Conservation (phyloP, 495 filamentous ascomycete genomes). For the Daldinia grandis region DNA sequence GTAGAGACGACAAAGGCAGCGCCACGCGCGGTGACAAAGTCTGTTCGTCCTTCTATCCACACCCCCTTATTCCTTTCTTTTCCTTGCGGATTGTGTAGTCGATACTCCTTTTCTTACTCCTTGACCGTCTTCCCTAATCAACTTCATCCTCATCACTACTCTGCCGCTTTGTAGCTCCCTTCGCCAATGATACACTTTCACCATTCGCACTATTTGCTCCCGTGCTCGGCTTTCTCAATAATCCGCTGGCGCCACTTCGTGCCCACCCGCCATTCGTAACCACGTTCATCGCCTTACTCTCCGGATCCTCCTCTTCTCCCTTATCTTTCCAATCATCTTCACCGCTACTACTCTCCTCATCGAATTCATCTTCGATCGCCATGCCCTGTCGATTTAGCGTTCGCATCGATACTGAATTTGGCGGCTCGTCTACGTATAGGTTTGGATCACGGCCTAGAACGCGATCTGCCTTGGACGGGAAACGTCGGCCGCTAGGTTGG, state of each 20-base stretch:
- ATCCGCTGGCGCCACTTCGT: conserved; percentile 44
- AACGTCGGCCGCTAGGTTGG: conserved; percentile 32
- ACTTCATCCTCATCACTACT: conserved; percentile 34
- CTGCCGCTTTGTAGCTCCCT: background rate
- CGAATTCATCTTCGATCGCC: conserved; percentile 47
- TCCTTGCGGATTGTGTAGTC: background rate
- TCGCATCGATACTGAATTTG: conserved; percentile 51
- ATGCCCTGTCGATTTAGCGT: conserved; percentile 51
- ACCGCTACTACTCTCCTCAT: conserved; percentile 40
- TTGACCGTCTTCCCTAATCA: conserved; percentile 1
- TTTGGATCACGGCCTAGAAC: conserved; percentile 59
- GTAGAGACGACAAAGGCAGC: background rate
- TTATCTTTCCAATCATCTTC: conserved; percentile 38
- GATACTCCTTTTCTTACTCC: background rate
- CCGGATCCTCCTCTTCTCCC: conserved; percentile 45
- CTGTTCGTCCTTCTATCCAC: background rate
- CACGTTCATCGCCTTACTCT: conserved; percentile 52
- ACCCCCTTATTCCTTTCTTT: background rate
- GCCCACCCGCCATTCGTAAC: conserved; percentile 55
- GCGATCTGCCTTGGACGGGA: conserved; percentile 60
- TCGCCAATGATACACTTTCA: conserved; percentile 5
- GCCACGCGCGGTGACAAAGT: background rate
- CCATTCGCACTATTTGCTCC: background rate
- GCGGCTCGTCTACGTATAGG: conserved; percentile 53
- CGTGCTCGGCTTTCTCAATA: conserved; percentile 43